Evolutionary conservation across 306 rosid species (phyloP).

Genomic region (Lotus japonicus): DNA sequence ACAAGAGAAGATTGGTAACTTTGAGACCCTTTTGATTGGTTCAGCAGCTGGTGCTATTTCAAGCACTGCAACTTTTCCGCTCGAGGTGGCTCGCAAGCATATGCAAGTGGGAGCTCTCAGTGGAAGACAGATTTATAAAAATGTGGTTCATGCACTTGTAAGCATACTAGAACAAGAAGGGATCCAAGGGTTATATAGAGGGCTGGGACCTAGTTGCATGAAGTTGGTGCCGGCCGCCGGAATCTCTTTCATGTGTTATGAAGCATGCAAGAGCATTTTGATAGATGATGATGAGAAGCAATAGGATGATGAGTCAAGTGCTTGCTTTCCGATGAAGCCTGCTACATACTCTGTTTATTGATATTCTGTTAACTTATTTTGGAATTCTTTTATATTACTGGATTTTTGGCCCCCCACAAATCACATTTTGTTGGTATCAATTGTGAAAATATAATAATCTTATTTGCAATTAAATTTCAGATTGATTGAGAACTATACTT

Average conservation of each 20-base stretch:
- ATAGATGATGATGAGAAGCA: slow-evolving; percentile 55
- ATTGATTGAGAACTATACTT: too few relatives aligned
- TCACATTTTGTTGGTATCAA: neutral
- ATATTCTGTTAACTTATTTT: slow-evolving; percentile 4
- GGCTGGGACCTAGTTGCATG: slow-evolving; percentile 94
- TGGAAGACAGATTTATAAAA: slow-evolving; percentile 75
- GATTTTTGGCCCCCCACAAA: neutral
- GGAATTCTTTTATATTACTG: slow-evolving; percentile 14
- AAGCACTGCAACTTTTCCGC: slow-evolving; percentile 88
- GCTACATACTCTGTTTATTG: neutral
- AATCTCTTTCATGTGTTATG: slow-evolving; percentile 96
- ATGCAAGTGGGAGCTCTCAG: slow-evolving; percentile 92
- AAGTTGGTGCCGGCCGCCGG: slow-evolving; percentile 95
- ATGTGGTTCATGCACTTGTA: slow-evolving; percentile 76
- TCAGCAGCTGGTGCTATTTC: slow-evolving; percentile 93
- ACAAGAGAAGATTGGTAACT: slow-evolving; percentile 81
- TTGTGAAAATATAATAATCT: too few relatives aligned
- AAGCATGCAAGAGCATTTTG: slow-evolving; percentile 86
- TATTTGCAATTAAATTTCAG: too few relatives aligned
- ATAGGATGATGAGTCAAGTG: slow-evolving; percentile 12
- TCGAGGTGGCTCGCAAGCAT: slow-evolving; percentile 97
- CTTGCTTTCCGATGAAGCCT: neutral
- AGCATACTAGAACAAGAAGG: slow-evolving; percentile 85
- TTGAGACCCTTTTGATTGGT: slow-evolving; percentile 93
- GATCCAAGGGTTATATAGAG: slow-evolving; percentile 67